Base-by-base conservation (phyloP, 495 filamentous ascomycete species). In the Aspergillus ostianus region DNA sequence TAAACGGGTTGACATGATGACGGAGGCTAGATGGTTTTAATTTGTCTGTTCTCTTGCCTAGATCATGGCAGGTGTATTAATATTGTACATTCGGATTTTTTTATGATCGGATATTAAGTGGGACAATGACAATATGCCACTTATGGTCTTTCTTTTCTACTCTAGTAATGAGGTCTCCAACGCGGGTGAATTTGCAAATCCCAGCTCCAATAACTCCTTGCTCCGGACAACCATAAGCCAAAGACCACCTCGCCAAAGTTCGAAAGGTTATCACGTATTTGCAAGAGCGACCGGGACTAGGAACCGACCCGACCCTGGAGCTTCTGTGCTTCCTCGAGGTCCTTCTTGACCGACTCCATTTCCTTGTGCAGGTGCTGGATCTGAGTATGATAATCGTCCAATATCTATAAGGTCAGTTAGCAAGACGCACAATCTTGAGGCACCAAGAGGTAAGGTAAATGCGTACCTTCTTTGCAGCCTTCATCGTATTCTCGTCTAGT, bases 331-430 rank as follows among this genome's bases (percentile, higher is more conserved):
- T 88, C 89, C 6, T 84, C 83, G 65, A 90, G 94, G 54, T 95
- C 90, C 65, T 85, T 89, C 70, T 86, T 84, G 59, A 95, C 85
- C 55, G 87, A 79, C 63, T 85, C 86, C 27, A 98, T 69, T 69
- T 96, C 89, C 70, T 89, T 89, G 65, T 88, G 90, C 55, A 99
- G 80, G 71, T 93, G 88, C 64, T 87, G 78, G 13, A 99, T 82
- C 73, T 98, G 95, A 59, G 85, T 86, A 62, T 91, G 90, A 70
- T 96, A 98, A 65, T 93, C 91, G 64, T 90, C 87, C 55, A 99
- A 75, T 54, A 98, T 90, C 94, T 97, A 19, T 47, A 26, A 6
- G 6, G 26, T 23, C 27, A 18, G 30, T 62, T 59, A 66, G 64
- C 57, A 46, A 67, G n/a, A 41, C 4, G 64, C 57, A 41, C 67